A percentile compares a stretch with the other conserved stretches of the same genome.
Evolutionary conservation across 2,329 filamentous ascomycete species (phyloP).

Genomic region (Dothistroma pini): DNA sequence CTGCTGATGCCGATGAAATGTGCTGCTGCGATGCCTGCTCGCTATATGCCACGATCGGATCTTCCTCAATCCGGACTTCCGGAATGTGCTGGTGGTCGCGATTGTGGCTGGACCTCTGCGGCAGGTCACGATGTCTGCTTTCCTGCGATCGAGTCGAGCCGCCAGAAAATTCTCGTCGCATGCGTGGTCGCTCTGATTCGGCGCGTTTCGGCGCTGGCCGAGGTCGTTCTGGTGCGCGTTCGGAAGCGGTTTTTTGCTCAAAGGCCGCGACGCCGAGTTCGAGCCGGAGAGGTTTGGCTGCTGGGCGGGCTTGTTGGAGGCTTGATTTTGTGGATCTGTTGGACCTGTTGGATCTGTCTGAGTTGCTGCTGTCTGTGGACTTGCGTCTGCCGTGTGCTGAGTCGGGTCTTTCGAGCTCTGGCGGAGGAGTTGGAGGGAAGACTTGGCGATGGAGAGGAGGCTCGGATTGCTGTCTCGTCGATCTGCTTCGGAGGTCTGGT

Average conservation of each 20-base stretch:
- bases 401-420: conserved; percentile 64
- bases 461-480: conserved; percentile 73
- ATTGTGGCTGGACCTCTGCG: conserved; percentile 44
- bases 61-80: conserved; percentile 57
- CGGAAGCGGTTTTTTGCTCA: conserved; percentile 33
- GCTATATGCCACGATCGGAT: conserved; percentile 37
- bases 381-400: conserved; percentile 28
- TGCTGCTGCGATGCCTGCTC: conserved; percentile 20
- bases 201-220: conserved; percentile 41
- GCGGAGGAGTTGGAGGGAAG: conserved; percentile 97
- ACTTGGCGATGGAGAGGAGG: conserved; percentile 73
- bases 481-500: conserved; percentile 70
- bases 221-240: conserved; percentile 25
- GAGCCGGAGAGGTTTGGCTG: conserved; percentile 46
- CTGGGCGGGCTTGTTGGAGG: conserved; percentile 40
- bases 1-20: conserved; percentile 6
- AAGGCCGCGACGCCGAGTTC: conserved; percentile 50
- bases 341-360: conserved; percentile 33
- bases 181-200: conserved; percentile 42
- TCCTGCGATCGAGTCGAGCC: conserved; percentile 14
- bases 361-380: conserved; percentile 46
- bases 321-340: conserved; percentile 28
- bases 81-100: conserved; percentile 42
- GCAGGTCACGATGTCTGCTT: conserved; percentile 32
- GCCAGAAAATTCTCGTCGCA: conserved; percentile 35